A percentile compares a stretch with the other conserved stretches of the same genome.
Conservation (phyloP, 2,329 filamentous ascomycete species). For the Botryotinia calthae region DNA sequence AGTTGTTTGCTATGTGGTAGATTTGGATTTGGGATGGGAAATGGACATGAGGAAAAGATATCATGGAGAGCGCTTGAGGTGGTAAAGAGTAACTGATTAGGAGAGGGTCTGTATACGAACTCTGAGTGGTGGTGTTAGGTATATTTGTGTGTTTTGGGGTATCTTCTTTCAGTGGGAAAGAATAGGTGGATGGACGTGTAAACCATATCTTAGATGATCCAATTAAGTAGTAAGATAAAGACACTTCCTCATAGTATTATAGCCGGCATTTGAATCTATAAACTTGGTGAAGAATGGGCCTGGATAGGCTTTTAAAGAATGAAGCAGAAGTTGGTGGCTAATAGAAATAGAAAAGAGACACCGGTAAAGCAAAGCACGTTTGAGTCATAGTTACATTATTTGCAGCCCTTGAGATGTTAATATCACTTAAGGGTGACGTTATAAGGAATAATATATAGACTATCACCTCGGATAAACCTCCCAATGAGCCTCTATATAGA, state of each 20-base stretch:
- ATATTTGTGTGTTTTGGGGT: neutral
- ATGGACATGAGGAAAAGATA: neutral
- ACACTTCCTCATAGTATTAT: constrained; percentile 72
- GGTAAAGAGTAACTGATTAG: neutral
- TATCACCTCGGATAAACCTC: neutral
- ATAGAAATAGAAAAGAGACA: constrained; percentile 30
- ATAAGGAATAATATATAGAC: neutral
- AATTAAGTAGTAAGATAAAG: constrained; percentile 71
- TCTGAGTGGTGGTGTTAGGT: neutral
- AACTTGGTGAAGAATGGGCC: constrained; percentile 62
- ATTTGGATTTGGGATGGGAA: neutral
- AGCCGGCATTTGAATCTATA: constrained; percentile 64
- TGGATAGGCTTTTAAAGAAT: constrained; percentile 63
- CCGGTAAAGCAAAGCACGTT: neutral
- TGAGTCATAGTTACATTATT: neutral
- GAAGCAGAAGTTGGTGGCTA: constrained; percentile 59
- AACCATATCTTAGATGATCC: constrained; percentile 69
- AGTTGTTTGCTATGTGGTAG: neutral
- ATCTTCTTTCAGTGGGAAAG: neutral
- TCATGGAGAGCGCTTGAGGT: neutral
- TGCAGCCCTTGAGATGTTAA: neutral
- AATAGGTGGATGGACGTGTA: neutral
- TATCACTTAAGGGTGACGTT: neutral
- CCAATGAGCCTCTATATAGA: too few relatives aligned
- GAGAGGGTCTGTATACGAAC: neutral